A percentile compares a stretch with the other conserved stretches of the same genome.
phyloP scores from a whole-genome alignment of 2,329 filamentous ascomycete genomes.

The Epichloe aotearoae region DNA sequence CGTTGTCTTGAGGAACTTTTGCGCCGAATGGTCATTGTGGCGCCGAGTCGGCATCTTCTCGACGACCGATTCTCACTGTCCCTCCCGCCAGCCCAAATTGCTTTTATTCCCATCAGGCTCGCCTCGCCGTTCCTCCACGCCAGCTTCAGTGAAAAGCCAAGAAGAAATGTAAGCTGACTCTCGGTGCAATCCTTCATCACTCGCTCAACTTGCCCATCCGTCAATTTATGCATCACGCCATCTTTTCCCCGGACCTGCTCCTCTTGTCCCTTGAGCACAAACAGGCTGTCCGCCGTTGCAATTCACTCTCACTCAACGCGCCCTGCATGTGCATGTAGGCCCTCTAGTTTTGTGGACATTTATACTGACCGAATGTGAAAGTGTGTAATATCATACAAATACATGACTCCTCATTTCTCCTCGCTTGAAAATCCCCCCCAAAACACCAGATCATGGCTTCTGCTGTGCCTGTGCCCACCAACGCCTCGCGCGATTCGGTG shows the following conservation, averaged over 20 bases:
- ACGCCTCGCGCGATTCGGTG: conserved; percentile 20
- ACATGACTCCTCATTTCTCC: background rate
- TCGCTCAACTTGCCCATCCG: too few relatives aligned
- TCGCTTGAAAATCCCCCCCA: background rate
- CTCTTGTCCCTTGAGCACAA: too few relatives aligned
- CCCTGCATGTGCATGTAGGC: too few relatives aligned
- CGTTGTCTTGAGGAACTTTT: background rate
- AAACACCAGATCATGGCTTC: conserved; percentile 19
- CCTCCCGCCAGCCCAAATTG: background rate
- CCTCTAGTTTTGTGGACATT: too few relatives aligned
- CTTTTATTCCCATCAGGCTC: background rate
- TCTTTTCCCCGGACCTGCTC: too few relatives aligned
- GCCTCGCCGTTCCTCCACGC: background rate
- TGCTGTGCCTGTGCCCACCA: conserved; percentile 13
- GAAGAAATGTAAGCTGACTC: background rate
- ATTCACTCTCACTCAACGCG: too few relatives aligned
- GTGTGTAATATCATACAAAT: too few relatives aligned
- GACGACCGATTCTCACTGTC: background rate
- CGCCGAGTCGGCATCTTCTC: background rate
- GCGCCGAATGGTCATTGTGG: background rate
- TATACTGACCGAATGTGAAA: too few relatives aligned
- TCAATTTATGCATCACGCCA: too few relatives aligned
- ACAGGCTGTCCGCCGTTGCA: too few relatives aligned
- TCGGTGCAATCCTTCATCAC: too few relatives aligned
- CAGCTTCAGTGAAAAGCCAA: background rate